A percentile compares a stretch with the other conserved stretches of the same genome.
These are phyloP conservation scores for Balakata baccata DNA, from an alignment of 345 rosid species.

Conservation along the genomic window DNA sequence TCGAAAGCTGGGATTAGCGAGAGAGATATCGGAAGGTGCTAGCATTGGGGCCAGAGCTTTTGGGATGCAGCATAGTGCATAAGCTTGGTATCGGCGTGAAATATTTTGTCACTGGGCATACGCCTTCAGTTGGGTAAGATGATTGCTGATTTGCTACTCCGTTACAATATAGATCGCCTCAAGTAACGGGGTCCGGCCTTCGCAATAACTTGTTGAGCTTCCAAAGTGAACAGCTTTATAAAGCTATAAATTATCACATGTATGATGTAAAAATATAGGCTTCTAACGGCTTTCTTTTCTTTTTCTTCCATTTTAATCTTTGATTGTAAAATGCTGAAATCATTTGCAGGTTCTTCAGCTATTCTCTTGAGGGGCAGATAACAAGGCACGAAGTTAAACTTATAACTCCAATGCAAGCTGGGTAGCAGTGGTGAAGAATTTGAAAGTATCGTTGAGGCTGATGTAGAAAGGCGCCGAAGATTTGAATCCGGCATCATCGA, in stretches of 20 bases:
- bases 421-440: conserved; percentile 67
- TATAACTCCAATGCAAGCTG: conserved; percentile 76
- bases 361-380: conserved; percentile 74
- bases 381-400: conserved; percentile 66
- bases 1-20: conserved; percentile 77
- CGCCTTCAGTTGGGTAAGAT: conserved; percentile 61
- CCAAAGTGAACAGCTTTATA: conserved; percentile 53
- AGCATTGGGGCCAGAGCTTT: conserved; percentile 80
- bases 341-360: conserved; percentile 78
- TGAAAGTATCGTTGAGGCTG: conserved; percentile 48
- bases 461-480: conserved; percentile 56
- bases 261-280: background rate
- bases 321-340: conserved; percentile 7
- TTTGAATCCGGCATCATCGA: conserved; percentile 46
- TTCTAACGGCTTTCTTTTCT: too few species aligned
- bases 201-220: conserved; percentile 77
- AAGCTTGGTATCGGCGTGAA: conserved; percentile 73
- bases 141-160: conserved; percentile 86
- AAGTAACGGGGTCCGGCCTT: conserved; percentile 77
- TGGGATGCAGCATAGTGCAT: conserved; percentile 73
- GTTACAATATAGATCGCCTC: conserved; percentile 63
- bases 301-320: background rate
- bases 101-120: conserved; percentile 77
- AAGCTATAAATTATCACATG: too few species aligned
- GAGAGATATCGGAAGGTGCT: conserved; percentile 70